Evolutionary conservation across 192 early-diverging fungal genomes (phyloP), one percentile per base, ranked within the genome.

Genomic region (Umbelopsis isabellina): DNA sequence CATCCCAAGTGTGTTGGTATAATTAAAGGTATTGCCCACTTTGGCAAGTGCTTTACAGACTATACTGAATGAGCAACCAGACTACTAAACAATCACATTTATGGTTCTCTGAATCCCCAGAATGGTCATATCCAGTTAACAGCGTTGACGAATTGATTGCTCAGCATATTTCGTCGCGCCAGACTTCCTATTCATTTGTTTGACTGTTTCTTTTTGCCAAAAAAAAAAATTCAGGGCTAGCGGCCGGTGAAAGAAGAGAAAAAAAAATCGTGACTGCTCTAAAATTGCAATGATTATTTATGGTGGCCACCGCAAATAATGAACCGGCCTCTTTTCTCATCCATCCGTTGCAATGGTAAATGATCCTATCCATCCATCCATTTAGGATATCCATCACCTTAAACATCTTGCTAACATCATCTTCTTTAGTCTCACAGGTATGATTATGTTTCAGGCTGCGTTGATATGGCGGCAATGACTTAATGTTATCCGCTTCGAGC

Each of bases 301-400:
- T 61, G 51, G 51, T 25, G 21, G 55, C 55, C 15, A 10, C 27
- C 3, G 55, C 55, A 61, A 35, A 61, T 16, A 7, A n/a, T 25
- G 27, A 25, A 35, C 30, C 55, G 27, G 55, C 15, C 55, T 61
- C 55, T 61, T 61, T 61, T 61, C 55, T 61, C 55, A 61, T 61
- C 55, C 55, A 61, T 61, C 55, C 55, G 55, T 61, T 61, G 55
- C 55, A 61, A 61, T 61, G 55, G 55, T 61, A 61, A 61, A 61
- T 61, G 25, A 61, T 61, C 30, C 45, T 46, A 69, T 64, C 37
- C 50, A 12, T 58, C 69, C 69, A 76, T 76, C 75, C 65, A 71
- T 68, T 65, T 65, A 35, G 58, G 21, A 21, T 9, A 55, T 61
- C 21, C 23, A 37, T 52, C 20, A 22, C 21, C 15, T 37, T 51